These are phyloP conservation scores for Talaromyces verruculosus DNA, from an alignment of 2,329 filamentous ascomycete species.

Conservation along the genomic window DNA sequence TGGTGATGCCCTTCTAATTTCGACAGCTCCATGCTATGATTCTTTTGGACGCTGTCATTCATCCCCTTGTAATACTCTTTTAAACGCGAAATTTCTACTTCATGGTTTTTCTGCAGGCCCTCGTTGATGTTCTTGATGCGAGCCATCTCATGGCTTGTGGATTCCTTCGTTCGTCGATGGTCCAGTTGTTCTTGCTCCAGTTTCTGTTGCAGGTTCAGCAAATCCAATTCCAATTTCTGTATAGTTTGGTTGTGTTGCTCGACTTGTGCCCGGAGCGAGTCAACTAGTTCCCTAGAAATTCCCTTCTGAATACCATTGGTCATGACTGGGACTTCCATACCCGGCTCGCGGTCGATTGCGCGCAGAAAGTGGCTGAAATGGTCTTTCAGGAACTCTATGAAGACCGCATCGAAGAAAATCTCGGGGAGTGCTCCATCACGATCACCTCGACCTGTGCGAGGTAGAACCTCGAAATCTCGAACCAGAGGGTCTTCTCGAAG, in stretches of 20 bases:
- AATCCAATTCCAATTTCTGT: conserved; percentile 57
- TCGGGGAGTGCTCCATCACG: conserved; percentile 64
- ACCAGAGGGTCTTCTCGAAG: conserved; percentile 75
- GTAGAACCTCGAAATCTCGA: conserved; percentile 84
- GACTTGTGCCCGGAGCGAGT: conserved; percentile 74
- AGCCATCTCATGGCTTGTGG: conserved; percentile 54
- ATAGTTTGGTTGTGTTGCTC: conserved; percentile 67
- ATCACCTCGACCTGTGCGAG: conserved; percentile 62
- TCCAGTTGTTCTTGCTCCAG: conserved; percentile 71
- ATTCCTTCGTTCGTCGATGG: conserved; percentile 65
- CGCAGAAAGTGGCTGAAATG: conserved; percentile 84
- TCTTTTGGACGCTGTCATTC: conserved; percentile 64
- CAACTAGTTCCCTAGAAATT: conserved; percentile 89
- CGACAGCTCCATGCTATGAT: conserved; percentile 66
- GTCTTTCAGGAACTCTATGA: conserved; percentile 93
- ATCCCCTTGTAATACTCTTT: conserved; percentile 53
- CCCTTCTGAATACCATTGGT: conserved; percentile 80
- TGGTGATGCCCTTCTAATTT: conserved; percentile 54
- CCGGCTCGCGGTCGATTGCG: conserved; percentile 87
- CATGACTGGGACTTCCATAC: conserved; percentile 77
- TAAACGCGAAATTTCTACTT: conserved; percentile 59
- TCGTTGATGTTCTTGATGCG: conserved; percentile 68
- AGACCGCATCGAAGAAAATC: conserved; percentile 80
- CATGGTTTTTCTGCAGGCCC: conserved; percentile 66
- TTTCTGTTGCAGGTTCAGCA: conserved; percentile 56